Evolutionary conservation across 192 early-diverging fungal genomes (phyloP).

Genomic region (Entomortierella parvispora): DNA sequence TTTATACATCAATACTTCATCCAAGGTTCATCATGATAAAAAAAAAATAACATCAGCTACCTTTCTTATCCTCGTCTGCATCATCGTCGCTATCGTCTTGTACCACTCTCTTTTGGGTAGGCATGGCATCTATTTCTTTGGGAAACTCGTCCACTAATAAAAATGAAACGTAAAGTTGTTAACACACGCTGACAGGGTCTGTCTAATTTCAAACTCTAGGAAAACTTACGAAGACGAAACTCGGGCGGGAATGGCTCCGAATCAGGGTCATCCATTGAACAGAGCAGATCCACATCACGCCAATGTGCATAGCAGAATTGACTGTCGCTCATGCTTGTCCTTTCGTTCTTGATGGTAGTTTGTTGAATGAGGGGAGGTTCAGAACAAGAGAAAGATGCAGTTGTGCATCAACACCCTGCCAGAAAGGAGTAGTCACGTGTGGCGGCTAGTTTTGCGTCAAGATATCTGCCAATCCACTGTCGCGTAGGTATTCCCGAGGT

Average conservation of each 20-base stretch:
- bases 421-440: too few species aligned
- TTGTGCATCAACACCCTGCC: too few species aligned
- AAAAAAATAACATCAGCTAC: background rate
- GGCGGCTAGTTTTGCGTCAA: too few species aligned
- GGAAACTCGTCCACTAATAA: background rate
- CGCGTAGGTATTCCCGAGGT: constrained; percentile 15
- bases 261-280: constrained; percentile 34
- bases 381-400: too few species aligned
- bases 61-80: background rate
- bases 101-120: too few species aligned
- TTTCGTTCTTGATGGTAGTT: background rate
- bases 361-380: background rate
- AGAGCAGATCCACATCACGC: constrained; percentile 34
- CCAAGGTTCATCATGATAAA: background rate
- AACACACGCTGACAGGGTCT: too few species aligned
- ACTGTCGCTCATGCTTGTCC: constrained; percentile 41
- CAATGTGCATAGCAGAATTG: constrained; percentile 39
- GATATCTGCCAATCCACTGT: too few species aligned
- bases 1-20: background rate
- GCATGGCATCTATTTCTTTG: too few species aligned
- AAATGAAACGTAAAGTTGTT: background rate
- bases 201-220: too few species aligned
- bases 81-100: background rate
- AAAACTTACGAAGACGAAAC: constrained; percentile 9
- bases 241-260: constrained; percentile 32